Base-by-base conservation (phyloP, 2,329 filamentous ascomycete genomes). In the Hypoxylon sp. region DNA sequence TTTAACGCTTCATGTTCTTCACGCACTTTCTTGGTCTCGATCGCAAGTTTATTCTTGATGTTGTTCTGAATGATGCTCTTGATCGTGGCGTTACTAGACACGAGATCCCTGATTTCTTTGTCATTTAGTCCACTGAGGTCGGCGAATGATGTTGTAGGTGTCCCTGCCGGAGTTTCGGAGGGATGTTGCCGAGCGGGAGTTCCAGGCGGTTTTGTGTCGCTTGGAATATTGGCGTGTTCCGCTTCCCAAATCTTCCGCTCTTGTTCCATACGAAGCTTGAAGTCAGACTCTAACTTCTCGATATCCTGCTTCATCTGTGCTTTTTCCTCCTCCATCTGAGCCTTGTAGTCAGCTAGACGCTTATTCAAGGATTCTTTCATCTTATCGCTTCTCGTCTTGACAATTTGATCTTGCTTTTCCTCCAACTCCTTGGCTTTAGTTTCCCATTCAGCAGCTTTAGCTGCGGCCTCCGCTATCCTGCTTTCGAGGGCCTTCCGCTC, bases 311-410 rank as follows among this genome's bases (percentile, higher is more conserved):
- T 87, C 37, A 90, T 73, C 73, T 87, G 87, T 65, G 85, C 83
- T 74, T 88, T 88, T 61, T 85, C 82, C 33, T 83, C 79, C 63
- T 83, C 83, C 50, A 82, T 83, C 47, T 77, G 70, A 3, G 72
- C 31, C 71, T 85, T 86, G 48, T 90, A 87, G 73, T 93, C 93
- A 63, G 84, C 87, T 14, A 97, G 84, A 76, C 92, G 93, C 76
- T 88, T 90, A 74, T 90, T 91, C 54, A 93, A 81, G 1, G 86
- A 81, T 22, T 87, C 84, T 75, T 90, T 91, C 90, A 93, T 92
- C 77, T 87, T 87, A 47, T 92, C 88, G 1, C 89, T 90, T 48
- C 90, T 86, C 57, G 86, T 83, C 74, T 92, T 92, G 65, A 92
- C 84, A 10, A 86, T 89, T 37, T 80, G 82, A 62, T 88, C 83